Base-by-base conservation (phyloP, 2,329 filamentous ascomycete genomes). In the Scedosporium minutisporum region DNA sequence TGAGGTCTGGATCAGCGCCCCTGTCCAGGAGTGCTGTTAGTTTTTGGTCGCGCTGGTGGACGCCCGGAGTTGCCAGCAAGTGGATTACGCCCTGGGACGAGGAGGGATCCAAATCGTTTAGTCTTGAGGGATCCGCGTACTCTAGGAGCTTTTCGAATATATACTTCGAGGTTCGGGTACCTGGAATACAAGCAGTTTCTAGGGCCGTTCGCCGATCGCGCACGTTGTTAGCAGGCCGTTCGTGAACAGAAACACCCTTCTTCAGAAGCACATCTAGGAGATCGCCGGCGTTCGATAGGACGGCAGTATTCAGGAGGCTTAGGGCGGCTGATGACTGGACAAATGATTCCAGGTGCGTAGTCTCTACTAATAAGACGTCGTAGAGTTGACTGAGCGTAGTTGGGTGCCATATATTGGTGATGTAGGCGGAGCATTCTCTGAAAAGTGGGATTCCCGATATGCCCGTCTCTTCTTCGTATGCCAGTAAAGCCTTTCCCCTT, bases 71-170 rank as follows among this genome's bases (percentile, higher is more conserved):
- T 41, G 51, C 51, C 46, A 61, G 41, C 6, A 51, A 25, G 18
- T 61, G 59, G n/a, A 61, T 61, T 12, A 61, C 25, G 27, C 59
- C 59, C 46, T 61, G 59, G 7, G 44, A 38, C 6, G 44, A 53
- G 25, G 25, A 27, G 1, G 14, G 27, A 29, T 61, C 59, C 3
- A 55, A 10, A 29, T 55, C 44, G 59, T 61, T 23, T 12, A 61
- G 46, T 3, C n/a, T 44, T 16, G 16, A 44, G 4, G 16, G 44
- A 7, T 61, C 27, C 7, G 46, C 59, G 18, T 53, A 53, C 9
- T 42, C n/a, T 3, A 61, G 46, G 6, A 61, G 59, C 46, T 41
- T 61, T 33, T 61, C 59, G 41, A 61, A 61, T 14, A 44, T 61
- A 7, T 6, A 23, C 46, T 21, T 46, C 4, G 59, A 41, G 9